phyloP scores from a whole-genome alignment of 768 basidiomycete species.

The Panus rudis region DNA sequence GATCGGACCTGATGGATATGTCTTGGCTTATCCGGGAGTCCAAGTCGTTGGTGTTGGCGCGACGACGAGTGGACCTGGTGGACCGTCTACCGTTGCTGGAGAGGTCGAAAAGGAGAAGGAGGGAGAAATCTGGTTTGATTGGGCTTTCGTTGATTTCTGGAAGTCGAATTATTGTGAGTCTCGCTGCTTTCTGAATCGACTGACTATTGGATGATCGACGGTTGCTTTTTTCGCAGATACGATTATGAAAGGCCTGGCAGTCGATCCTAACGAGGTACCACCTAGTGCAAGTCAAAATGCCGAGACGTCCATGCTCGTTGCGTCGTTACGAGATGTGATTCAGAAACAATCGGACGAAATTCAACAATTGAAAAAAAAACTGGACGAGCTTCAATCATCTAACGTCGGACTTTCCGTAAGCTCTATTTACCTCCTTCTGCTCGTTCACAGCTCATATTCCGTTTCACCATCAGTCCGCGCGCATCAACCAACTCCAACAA shows the following conservation, averaged over 20 bases:
- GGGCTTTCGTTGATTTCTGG: slow-evolving; percentile 97
- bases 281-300: slow-evolving; percentile 54
- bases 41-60: slow-evolving; percentile 25
- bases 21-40: slow-evolving; percentile 45
- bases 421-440: neutral
- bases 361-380: slow-evolving; percentile 53
- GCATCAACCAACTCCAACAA: slow-evolving; percentile 38
- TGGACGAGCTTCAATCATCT: slow-evolving; percentile 50
- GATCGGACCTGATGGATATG: slow-evolving; percentile 79
- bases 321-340: slow-evolving; percentile 79
- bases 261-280: slow-evolving; percentile 60
- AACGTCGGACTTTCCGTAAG: too few species aligned
- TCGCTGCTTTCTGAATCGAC: neutral
- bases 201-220: neutral
- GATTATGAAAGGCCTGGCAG: slow-evolving; percentile 63
- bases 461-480: too few species aligned
- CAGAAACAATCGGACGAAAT: slow-evolving; percentile 78
- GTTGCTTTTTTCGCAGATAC: slow-evolving; percentile 41
- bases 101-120: slow-evolving; percentile 49
- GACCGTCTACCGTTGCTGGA: too few species aligned
- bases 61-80: slow-evolving; percentile 28
- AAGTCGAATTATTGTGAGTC: slow-evolving; percentile 92
- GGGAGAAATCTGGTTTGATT: slow-evolving; percentile 95
- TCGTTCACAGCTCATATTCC: slow-evolving; percentile 3
- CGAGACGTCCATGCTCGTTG: slow-evolving; percentile 75